Evolutionary conservation across 2,329 filamentous ascomycete species (phyloP).

Genomic region (Mycosphaerella arachidis): DNA sequence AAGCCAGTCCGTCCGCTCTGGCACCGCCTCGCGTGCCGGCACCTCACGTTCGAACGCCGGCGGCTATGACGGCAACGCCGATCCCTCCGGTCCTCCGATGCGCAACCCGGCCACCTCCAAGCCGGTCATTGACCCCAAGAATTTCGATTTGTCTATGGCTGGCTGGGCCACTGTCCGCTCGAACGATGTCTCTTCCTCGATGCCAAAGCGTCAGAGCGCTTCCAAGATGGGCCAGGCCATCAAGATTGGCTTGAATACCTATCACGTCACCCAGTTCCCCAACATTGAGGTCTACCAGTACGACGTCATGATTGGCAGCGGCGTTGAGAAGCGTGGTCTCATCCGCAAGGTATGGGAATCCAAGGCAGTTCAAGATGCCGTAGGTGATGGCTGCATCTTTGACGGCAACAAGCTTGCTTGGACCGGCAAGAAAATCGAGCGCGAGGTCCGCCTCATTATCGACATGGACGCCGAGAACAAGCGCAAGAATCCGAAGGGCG

Average conservation of each 20-base stretch:
- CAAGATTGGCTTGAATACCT: slow-evolving; percentile 64
- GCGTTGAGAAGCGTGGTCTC: slow-evolving; percentile 59
- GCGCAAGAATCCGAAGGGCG: slow-evolving; percentile 33
- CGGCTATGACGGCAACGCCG: slow-evolving; percentile 21
- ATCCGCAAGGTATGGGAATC: slow-evolving; percentile 75
- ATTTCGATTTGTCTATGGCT: slow-evolving; percentile 20
- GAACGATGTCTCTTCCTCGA: slow-evolving; percentile 9
- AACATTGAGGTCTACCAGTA: slow-evolving; percentile 70
- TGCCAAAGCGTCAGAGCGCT: slow-evolving; percentile 33
- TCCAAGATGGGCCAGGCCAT: slow-evolving; percentile 39
- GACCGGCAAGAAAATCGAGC: slow-evolving; percentile 46
- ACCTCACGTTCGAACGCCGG: slow-evolving; percentile 2
- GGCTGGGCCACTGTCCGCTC: slow-evolving; percentile 30
- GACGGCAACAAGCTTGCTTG: slow-evolving; percentile 86
- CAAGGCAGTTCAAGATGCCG: slow-evolving; percentile 50
- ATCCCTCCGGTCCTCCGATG: slow-evolving; percentile 7
- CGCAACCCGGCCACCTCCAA: slow-evolving; percentile 12
- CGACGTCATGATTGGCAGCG: slow-evolving; percentile 64
- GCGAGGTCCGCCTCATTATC: slow-evolving; percentile 49
- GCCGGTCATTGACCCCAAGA: slow-evolving; percentile 21
- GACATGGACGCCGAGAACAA: slow-evolving; percentile 67
- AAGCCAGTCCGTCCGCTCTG: slow-evolving; percentile 3
- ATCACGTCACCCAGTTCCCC: slow-evolving; percentile 59
- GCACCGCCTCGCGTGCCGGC: neutral
- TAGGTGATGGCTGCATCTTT: slow-evolving; percentile 63